Percentiles rank a stretch among this genome's conserved stretches.
Conservation (phyloP, 306 rosid genomes). For the Rosa persica region DNA sequence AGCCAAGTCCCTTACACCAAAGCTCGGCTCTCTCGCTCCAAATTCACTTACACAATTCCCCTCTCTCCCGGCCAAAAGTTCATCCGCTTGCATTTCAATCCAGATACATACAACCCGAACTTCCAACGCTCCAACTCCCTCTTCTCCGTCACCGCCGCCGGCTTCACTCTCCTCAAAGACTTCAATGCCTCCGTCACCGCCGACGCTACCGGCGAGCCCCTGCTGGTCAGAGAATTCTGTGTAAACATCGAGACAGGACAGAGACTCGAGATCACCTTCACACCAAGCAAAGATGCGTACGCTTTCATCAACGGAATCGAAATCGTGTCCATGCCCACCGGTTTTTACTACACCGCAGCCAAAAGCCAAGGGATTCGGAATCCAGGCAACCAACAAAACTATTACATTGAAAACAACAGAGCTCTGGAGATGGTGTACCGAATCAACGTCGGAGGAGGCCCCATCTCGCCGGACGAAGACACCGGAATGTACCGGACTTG, state of each 20-base stretch:
- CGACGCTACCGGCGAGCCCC: background rate
- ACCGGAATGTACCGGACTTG: slow-evolving; percentile 38
- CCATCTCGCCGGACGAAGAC: background rate
- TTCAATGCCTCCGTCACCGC: slow-evolving; percentile 23
- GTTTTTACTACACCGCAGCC: no score
- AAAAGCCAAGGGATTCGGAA: no score
- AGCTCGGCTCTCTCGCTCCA: slow-evolving; percentile 21
- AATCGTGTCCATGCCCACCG: slow-evolving; percentile 63
- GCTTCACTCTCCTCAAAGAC: slow-evolving; percentile 44
- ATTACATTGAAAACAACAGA: background rate
- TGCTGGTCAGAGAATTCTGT: slow-evolving; percentile 38
- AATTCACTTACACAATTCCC: slow-evolving; percentile 50
- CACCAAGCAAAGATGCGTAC: slow-evolving; percentile 36
- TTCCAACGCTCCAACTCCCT: slow-evolving; percentile 24
- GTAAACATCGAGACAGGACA: slow-evolving; percentile 28
- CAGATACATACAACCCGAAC: slow-evolving; percentile 20
- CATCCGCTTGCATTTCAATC: slow-evolving; percentile 51
- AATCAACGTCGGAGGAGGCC: slow-evolving; percentile 29
- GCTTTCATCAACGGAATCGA: slow-evolving; percentile 80
- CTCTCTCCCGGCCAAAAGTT: slow-evolving; percentile 47
- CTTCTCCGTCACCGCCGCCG: slow-evolving; percentile 52
- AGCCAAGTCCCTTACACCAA: background rate
- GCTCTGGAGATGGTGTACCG: slow-evolving; percentile 33
- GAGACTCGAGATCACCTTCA: slow-evolving; percentile 42
- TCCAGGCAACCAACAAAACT: no score